Base-by-base conservation (phyloP, 2,329 filamentous ascomycete genomes). In the Paecilomyces sp. region DNA sequence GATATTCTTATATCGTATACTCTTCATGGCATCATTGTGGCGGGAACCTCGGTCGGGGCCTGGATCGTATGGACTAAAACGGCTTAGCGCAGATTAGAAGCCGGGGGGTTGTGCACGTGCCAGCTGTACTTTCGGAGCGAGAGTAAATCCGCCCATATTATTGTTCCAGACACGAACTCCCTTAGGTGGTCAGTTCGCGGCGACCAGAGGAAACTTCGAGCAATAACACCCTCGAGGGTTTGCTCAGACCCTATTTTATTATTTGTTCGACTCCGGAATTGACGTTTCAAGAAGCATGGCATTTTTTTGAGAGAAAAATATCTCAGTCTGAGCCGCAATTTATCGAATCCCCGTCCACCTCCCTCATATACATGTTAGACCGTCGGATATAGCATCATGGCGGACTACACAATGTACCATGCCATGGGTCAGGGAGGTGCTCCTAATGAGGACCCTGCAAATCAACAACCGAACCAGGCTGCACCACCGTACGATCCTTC, bases 371-470 rank as follows among this genome's bases (percentile, higher is more conserved):
- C 50, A 34, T 56, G 34, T 52, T 53, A 54, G 33, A 34, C 58
- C 61, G 64, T 58, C 65, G 67, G 60, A 69, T 73, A 68, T 70
- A 64, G 64, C 67, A 72, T 63, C 63, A 79, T 79, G 77, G 72
- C 76, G 58, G 73, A 77, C 66, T 74, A 71, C 65, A 68, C 70
- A 54, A 73, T 74, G 67, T 77, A 78, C 67, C 70, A 77, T 66
- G 62, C 71, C 61, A 67, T 72, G 65, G 75, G 73, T 60, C 70
- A 75, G 63, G 68, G 65, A 54, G 62, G 60, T 31, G 64, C 61
- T 58, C 67, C 72, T 62, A 67, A 68, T 64, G 82, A 87, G 64
- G 76, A 80, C 77, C 83, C 69, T 79, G 83, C 75, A 75, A 85
- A 74, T 76, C 82, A 68, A 75, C 80, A 75, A 72, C 77, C 71